phyloP scores from a whole-genome alignment of 2,329 filamentous ascomycete species.

The Fusarium illudens region DNA sequence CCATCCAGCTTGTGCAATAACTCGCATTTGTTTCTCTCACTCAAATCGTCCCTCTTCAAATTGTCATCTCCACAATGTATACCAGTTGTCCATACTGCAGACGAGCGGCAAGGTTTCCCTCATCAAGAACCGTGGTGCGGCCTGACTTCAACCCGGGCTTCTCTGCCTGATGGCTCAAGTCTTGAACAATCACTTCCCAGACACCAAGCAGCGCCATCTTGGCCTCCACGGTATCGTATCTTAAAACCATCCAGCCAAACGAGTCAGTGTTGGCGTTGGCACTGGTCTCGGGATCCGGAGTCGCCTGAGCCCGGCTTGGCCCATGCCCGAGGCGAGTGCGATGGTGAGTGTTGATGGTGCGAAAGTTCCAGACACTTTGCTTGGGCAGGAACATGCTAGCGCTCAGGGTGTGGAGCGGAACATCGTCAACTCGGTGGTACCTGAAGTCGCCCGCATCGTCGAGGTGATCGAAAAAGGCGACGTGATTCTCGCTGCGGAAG shows the following conservation, averaged over 20 bases:
- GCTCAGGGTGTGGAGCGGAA: conserved; percentile 62
- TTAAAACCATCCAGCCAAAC: conserved; percentile 8
- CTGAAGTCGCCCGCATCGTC: conserved; percentile 59
- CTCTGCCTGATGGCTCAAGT: conserved; percentile 49
- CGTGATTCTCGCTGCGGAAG: conserved; percentile 58
- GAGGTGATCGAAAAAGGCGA: conserved; percentile 59
- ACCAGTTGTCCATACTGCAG: conserved; percentile 8
- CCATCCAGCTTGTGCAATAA: conserved; percentile 28
- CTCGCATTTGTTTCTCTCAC: conserved; percentile 21
- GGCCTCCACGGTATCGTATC: conserved; percentile 24
- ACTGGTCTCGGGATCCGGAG: conserved; percentile 36
- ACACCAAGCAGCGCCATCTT: conserved; percentile 45
- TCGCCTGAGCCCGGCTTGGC: conserved; percentile 38
- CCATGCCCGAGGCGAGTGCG: conserved; percentile 7
- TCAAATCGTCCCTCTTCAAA: conserved; percentile 31
- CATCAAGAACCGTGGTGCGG: conserved; percentile 52
- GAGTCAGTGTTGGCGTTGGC: conserved; percentile 22
- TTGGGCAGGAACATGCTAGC: conserved; percentile 63
- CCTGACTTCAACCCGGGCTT: conserved; percentile 48
- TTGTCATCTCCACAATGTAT: conserved; percentile 11
- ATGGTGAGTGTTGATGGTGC: conserved; percentile 44
- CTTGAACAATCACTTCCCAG: conserved; percentile 51
- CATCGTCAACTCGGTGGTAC: conserved; percentile 57
- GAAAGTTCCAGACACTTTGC: conserved; percentile 60
- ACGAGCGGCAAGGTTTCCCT: conserved; percentile 45